phyloP scores from a whole-genome alignment of 2,329 filamentous ascomycete genomes.

The Nemania bipapillata region DNA sequence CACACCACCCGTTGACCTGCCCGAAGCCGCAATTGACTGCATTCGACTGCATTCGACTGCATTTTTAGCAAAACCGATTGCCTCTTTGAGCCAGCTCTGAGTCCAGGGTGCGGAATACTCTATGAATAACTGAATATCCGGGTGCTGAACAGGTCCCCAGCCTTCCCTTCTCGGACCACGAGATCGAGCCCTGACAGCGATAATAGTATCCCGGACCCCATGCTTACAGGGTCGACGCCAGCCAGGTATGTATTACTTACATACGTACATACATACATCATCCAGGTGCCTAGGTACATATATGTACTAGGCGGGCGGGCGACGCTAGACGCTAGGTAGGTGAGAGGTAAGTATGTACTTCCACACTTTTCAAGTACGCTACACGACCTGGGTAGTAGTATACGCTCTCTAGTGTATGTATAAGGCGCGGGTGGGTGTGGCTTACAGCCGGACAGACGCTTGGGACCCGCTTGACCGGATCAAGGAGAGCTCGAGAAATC shows the following conservation, averaged over 20 bases:
- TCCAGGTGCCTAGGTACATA: not conserved
- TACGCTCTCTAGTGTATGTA: not conserved
- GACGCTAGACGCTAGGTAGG: too few species aligned
- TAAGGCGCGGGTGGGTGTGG: constrained; percentile 22
- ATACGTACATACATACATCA: not conserved
- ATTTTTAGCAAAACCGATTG: constrained; percentile 18
- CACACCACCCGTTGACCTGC: constrained; percentile 35
- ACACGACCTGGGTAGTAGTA: not conserved
- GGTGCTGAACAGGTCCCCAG: not conserved
- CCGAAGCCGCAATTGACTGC: constrained; percentile 35
- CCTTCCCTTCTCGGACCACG: not conserved
- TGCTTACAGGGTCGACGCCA: not conserved
- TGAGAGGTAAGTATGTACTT: too few species aligned
- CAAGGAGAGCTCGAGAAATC: constrained; percentile 7
- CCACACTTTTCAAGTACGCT: too few species aligned
- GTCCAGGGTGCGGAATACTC: constrained; percentile 12
- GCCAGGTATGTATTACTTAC: not conserved
- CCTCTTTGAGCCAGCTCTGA: constrained; percentile 25
- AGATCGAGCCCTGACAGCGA: not conserved
- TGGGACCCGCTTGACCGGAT: constrained; percentile 37
- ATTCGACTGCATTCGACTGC: constrained; percentile 31
- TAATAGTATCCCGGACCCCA: not conserved
- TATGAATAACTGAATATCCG: constrained; percentile 31
- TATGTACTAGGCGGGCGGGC: not conserved
- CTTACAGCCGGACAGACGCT: constrained; percentile 27